Conservation (phyloP, 371 early-diverging fungal species). For the Mucor piriformis region DNA sequence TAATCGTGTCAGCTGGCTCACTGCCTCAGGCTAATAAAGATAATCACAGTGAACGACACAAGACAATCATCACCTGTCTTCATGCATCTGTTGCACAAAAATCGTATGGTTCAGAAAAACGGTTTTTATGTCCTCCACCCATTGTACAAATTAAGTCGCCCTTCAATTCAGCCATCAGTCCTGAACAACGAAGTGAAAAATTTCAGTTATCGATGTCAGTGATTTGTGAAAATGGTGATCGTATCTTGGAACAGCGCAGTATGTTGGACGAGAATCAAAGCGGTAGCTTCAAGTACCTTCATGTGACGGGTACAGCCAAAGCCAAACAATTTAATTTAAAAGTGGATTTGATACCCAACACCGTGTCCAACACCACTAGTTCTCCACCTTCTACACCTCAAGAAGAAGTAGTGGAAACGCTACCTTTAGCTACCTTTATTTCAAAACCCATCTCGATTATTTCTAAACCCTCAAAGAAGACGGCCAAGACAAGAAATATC, state of each 20-base stretch:
- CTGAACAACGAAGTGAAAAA: constrained; percentile 26
- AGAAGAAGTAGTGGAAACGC: background rate
- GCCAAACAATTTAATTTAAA: constrained; percentile 77
- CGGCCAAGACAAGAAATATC: constrained; percentile 75
- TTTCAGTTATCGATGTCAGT: constrained; percentile 68
- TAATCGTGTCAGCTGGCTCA: background rate
- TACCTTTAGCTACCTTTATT: constrained; percentile 58
- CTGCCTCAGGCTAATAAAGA: constrained; percentile 2
- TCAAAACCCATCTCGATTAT: constrained; percentile 79
- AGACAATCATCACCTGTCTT: constrained; percentile 61
- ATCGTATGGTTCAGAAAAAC: constrained; percentile 87
- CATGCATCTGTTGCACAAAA: constrained; percentile 82
- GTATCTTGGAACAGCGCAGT: constrained; percentile 55
- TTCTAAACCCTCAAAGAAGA: constrained; percentile 88
- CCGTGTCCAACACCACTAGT: background rate
- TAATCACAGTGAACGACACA: constrained; percentile 9
- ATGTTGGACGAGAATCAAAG: constrained; percentile 57
- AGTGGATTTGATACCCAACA: constrained; percentile 51
- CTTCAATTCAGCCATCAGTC: constrained; percentile 14
- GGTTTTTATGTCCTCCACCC: constrained; percentile 86
- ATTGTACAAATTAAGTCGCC: constrained; percentile 48
- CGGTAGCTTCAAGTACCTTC: constrained; percentile 69
- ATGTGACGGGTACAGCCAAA: constrained; percentile 78
- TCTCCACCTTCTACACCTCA: constrained; percentile 2
- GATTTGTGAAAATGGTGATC: constrained; percentile 56